Evolutionary conservation across 164 flowering plant species (phyloP).

Genomic region (Stephania yunnanensis): DNA sequence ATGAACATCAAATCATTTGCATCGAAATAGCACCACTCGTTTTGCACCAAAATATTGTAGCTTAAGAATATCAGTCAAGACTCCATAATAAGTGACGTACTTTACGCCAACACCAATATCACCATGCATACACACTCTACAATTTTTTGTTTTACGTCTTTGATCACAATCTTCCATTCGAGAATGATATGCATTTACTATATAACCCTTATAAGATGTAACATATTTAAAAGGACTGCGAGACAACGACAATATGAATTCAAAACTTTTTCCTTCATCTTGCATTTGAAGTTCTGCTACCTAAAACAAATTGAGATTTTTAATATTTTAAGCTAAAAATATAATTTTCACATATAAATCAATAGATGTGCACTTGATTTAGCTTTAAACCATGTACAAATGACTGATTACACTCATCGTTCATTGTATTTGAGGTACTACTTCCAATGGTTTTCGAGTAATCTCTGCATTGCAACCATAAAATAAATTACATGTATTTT

Average conservation of each 20-base stretch:
- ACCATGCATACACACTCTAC: not conserved
- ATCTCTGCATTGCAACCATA: not conserved
- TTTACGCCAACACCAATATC: not conserved
- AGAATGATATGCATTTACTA: not conserved
- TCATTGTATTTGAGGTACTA: not conserved
- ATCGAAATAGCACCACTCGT: not conserved
- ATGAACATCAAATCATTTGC: not conserved
- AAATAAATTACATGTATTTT: no score
- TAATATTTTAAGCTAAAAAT: not conserved
- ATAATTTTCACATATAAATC: no score
- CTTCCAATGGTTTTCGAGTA: not conserved
- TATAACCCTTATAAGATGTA: not conserved
- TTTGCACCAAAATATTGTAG: not conserved
- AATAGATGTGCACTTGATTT: not conserved
- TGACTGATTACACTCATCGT: not conserved
- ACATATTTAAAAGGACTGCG: not conserved
- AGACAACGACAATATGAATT: not conserved
- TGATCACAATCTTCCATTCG: not conserved
- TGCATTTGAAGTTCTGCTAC: not conserved
- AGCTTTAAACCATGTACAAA: no score
- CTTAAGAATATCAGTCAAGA: not conserved
- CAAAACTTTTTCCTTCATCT: not conserved
- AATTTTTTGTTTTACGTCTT: not conserved
- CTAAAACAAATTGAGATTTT: not conserved
- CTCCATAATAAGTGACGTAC: not conserved